Conservation (phyloP, 1,284 basidiomycete species). For the Sanghuangporus baumii region DNA sequence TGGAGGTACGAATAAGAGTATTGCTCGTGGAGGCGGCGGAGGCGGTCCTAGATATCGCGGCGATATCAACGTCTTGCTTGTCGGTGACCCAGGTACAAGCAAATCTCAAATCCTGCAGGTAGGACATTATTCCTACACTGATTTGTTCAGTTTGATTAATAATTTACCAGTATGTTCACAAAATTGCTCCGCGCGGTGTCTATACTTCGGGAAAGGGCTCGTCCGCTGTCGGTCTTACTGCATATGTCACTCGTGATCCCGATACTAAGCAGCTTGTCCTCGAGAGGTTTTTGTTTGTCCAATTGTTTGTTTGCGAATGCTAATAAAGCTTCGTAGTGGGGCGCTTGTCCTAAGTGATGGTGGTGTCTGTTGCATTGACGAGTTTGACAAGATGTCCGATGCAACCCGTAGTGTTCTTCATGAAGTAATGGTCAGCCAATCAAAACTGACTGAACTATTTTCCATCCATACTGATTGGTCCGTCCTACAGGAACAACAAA, state of each 20-base stretch:
- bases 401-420: slow-evolving; percentile 94
- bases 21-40: slow-evolving; percentile 87
- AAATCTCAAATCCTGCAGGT: slow-evolving; percentile 94
- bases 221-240: slow-evolving; percentile 96
- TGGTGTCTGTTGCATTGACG: slow-evolving; percentile 98
- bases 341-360: slow-evolving; percentile 96
- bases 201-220: slow-evolving; percentile 97
- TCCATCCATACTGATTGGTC: not conserved
- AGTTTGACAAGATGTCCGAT: slow-evolving; percentile 99
- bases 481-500: slow-evolving; percentile 88
- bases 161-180: slow-evolving; percentile 84
- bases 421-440: slow-evolving; percentile 87
- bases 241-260: slow-evolving; percentile 96
- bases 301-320: not conserved
- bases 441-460: not conserved
- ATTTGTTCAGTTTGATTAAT: not conserved
- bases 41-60: slow-evolving; percentile 95
- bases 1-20: slow-evolving; percentile 96
- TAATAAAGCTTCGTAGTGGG: slow-evolving; percentile 50
- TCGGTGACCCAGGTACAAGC: slow-evolving; percentile 97
- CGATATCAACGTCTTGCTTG: slow-evolving; percentile 95
- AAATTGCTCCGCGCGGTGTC: slow-evolving; percentile 96
- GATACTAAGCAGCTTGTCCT: slow-evolving; percentile 97
- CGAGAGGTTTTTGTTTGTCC: slow-evolving; percentile 59
- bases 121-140: slow-evolving; percentile 20